A percentile compares a stretch with the other conserved stretches of the same genome.
Conservation (phyloP, 2,329 filamentous ascomycete genomes). For the Endoconidiophora laricicola region DNA sequence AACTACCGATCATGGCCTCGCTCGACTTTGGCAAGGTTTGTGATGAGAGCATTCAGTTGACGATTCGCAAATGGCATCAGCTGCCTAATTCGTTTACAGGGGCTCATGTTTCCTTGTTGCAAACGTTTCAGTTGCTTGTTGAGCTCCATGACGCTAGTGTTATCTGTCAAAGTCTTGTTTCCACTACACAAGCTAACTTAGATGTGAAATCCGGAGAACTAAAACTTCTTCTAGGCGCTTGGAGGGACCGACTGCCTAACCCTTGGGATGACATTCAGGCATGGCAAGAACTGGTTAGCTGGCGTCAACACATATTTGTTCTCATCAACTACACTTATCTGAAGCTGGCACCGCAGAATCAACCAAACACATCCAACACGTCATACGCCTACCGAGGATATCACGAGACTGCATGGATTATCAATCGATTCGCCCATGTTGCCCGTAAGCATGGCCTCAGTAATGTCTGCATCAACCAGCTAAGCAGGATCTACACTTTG, state of each 20-base stretch:
- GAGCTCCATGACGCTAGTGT: conserved; percentile 95
- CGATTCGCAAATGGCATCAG: conserved; percentile 97
- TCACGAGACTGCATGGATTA: conserved; percentile 99
- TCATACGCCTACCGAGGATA: conserved; percentile 95
- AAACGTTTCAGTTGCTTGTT: conserved; percentile 95
- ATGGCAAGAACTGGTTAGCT: conserved; percentile 98
- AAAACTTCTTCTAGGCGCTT: conserved; percentile 82
- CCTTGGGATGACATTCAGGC: conserved; percentile 99
- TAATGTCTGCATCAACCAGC: conserved; percentile 91
- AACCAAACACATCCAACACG: conserved; percentile 66
- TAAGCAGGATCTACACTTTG: conserved; percentile 94
- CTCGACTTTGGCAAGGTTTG: conserved; percentile 78
- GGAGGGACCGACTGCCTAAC: conserved; percentile 89
- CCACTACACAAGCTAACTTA: conserved; percentile 69
- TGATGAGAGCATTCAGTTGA: conserved; percentile 92
- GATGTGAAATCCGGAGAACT: conserved; percentile 92
- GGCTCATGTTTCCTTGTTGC: conserved; percentile 82
- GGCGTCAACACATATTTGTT: conserved; percentile 97
- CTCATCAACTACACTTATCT: conserved; percentile 93
- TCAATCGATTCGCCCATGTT: conserved; percentile 96
- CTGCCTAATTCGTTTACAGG: conserved; percentile 86
- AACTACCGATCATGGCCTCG: conserved; percentile 18
- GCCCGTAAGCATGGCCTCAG: conserved; percentile 92
- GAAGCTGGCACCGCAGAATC: conserved; percentile 57
- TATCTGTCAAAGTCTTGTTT: conserved; percentile 78